Base-by-base conservation (phyloP, 495 filamentous ascomycete genomes). In the Thermothielavioides terrestris region DNA sequence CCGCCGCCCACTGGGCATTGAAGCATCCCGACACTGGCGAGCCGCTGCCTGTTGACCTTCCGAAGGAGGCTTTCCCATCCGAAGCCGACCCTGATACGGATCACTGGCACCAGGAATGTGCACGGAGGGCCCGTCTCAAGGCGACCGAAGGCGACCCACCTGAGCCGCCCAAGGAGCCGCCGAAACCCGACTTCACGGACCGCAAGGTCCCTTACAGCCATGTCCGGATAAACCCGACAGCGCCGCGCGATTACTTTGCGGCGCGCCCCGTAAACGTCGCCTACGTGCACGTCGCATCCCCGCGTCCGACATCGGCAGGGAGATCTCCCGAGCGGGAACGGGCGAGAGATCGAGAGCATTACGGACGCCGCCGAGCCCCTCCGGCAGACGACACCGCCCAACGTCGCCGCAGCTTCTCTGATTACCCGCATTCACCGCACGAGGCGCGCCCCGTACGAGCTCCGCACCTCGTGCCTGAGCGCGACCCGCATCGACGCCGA, bases 61-160 rank as follows among this genome's bases (percentile, higher is more conserved):
- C 92, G 4, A 72, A 74, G 30, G 77, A 82, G 17, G 80, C 82
- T 0, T 89, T 98, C 49, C 92, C 92, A 0, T 61, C 73, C 5
- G 68, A 78, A 20, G 80, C 89, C 0, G 91, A 97, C 60, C 62
- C 70, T 10, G 85, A 86, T 17, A 92, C 91, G 66, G 75, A 87
- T 34, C 64, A 72, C 48, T 98, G 92, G 92, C 88, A 97, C 60
- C 80, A 89, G 52, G 70, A 71, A 5, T 86, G 90, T 37, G 73
- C 75, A 4, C 64, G 76, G 31, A 76, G 73, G 52, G 62, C 86
- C 25, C 68, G 72, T 9, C 26, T 39, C 18, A 31, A 49, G 26
- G 45, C 38, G 3, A 22, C 25, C 9, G 48, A 27, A 6, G 53
- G 37, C 15, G 68, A 28, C 8, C 39, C 40, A n/a, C 2, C 30